phyloP scores from a whole-genome alignment of 169 alveolate genomes.

The Ichthyophthirius multifiliis region DNA sequence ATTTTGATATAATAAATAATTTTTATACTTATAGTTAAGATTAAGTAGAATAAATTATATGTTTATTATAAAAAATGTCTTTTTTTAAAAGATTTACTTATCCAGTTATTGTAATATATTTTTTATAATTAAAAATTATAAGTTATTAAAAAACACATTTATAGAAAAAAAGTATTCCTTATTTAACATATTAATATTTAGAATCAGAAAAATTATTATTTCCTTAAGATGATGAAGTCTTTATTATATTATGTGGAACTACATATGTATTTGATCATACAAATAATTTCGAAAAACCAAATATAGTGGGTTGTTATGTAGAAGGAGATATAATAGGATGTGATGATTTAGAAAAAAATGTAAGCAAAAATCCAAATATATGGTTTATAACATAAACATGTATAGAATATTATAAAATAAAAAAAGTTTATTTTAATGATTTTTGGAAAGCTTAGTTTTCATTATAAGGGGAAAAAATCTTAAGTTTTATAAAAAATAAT shows the following conservation, averaged over 20 bases:
- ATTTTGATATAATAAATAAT: too few species aligned
- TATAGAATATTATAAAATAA: background rate
- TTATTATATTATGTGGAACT: background rate
- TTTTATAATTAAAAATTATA: background rate
- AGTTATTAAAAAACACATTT: background rate
- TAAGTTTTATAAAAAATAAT: background rate
- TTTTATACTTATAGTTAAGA: background rate
- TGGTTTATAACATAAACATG: background rate
- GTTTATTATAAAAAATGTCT: background rate
- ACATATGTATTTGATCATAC: background rate
- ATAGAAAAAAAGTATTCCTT: background rate
- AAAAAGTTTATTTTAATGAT: background rate
- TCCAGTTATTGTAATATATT: background rate
- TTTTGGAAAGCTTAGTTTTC: background rate
- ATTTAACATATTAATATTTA: background rate
- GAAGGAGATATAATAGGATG: constrained; percentile 23
- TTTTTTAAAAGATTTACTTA: constrained; percentile 9
- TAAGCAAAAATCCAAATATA: background rate
- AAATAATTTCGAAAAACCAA: background rate
- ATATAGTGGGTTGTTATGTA: background rate
- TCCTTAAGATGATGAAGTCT: background rate
- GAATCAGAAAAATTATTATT: background rate
- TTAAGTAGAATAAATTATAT: background rate
- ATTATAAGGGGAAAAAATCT: background rate
- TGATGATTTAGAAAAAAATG: background rate